Evolutionary conservation across 2,329 filamentous ascomycete genomes (phyloP).

Genomic region (Alternaria triticimaculans): DNA sequence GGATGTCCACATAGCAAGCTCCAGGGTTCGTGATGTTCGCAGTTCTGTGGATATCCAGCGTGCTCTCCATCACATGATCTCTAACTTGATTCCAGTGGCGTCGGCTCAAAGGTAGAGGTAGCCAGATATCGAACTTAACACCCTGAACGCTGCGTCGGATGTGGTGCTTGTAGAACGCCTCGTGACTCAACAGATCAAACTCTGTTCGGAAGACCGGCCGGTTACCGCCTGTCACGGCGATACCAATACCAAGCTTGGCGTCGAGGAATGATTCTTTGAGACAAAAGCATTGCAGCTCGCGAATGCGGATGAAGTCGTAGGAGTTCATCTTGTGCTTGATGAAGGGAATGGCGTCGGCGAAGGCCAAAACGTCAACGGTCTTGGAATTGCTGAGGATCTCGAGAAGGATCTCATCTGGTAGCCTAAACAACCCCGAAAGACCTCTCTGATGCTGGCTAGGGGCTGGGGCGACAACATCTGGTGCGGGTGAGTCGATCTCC

Average conservation of each 20-base stretch:
- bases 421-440: slow-evolving; percentile 27
- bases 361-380: slow-evolving; percentile 45
- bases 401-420: slow-evolving; percentile 55
- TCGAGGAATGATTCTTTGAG: slow-evolving; percentile 52
- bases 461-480: neutral
- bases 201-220: slow-evolving; percentile 52
- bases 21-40: slow-evolving; percentile 32
- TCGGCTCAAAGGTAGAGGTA: slow-evolving; percentile 56
- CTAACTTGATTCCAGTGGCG: slow-evolving; percentile 54
- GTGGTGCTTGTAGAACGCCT: slow-evolving; percentile 47
- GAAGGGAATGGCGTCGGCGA: slow-evolving; percentile 49
- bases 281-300: slow-evolving; percentile 56
- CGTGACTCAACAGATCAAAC: slow-evolving; percentile 57
- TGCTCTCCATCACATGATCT: slow-evolving; percentile 25
- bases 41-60: slow-evolving; percentile 35
- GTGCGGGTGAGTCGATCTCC: neutral
- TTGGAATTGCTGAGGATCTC: slow-evolving; percentile 27
- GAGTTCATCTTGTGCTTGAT: slow-evolving; percentile 45
- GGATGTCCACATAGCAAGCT: slow-evolving; percentile 39
- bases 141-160: slow-evolving; percentile 54
- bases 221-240: slow-evolving; percentile 32
- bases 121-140: slow-evolving; percentile 52
- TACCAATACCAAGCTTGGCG: slow-evolving; percentile 54
- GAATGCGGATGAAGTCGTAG: slow-evolving; percentile 47
- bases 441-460: neutral